Conservation (phyloP, 2,329 filamentous ascomycete genomes). For the Coleophoma eucalyptorum region DNA sequence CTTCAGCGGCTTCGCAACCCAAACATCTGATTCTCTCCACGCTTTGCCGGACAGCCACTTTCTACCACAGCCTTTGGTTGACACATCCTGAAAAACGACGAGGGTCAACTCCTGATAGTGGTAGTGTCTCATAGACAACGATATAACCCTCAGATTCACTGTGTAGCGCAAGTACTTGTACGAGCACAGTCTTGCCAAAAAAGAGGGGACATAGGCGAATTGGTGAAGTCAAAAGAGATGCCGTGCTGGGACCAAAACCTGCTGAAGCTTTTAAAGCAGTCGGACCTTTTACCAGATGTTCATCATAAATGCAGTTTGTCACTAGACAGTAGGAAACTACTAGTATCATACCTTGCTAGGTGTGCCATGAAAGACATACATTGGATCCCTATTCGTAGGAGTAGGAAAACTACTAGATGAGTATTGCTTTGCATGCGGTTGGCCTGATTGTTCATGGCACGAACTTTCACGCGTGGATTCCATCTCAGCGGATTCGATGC, state of each 20-base stretch:
- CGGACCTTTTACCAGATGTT: conserved; percentile 62
- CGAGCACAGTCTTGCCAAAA: conserved; percentile 23
- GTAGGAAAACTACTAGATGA: too few species aligned
- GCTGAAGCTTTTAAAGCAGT: conserved; percentile 39
- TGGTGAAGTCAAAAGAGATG: conserved; percentile 10
- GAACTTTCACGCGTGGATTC: too few species aligned
- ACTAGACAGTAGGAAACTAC: conserved; percentile 1
- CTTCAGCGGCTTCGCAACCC: conserved; percentile 26
- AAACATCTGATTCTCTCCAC: background rate
- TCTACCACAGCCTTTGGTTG: conserved; percentile 60
- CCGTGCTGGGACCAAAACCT: conserved; percentile 36
- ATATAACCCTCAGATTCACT: conserved; percentile 25
- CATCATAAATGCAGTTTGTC: conserved; percentile 42
- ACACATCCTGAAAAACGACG: conserved; percentile 37
- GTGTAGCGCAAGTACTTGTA: conserved; percentile 20
- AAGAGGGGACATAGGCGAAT: conserved; percentile 9
- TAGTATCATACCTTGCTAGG: conserved; percentile 4
- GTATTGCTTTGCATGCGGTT: too few species aligned
- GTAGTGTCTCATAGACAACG: conserved; percentile 27
- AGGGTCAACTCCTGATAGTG: conserved; percentile 50
- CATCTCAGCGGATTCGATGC: too few species aligned
- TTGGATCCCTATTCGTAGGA: too few species aligned
- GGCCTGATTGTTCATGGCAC: too few species aligned
- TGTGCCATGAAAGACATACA: too few species aligned
- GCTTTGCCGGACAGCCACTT: conserved; percentile 22